These are phyloP conservation scores for Betula pendula DNA, from an alignment of 306 rosid species.

Conservation along the genomic window DNA sequence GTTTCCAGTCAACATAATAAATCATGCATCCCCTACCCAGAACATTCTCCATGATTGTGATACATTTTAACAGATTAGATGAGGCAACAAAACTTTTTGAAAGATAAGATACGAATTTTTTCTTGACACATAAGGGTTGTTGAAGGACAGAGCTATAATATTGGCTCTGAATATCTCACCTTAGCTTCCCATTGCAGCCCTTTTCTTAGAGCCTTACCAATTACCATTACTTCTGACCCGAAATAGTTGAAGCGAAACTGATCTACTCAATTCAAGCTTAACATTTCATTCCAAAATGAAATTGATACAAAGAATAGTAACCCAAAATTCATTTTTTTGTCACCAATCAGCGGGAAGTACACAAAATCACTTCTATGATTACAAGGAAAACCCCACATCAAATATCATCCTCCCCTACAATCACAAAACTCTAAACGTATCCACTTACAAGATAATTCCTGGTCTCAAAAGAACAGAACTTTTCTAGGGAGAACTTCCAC, in stretches of 20 bases:
- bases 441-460: neutral
- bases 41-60: neutral
- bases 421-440: neutral
- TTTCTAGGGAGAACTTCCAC: neutral
- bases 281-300: neutral
- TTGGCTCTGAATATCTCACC: neutral
- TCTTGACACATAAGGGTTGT: neutral
- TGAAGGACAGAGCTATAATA: neutral
- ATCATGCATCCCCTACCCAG: neutral
- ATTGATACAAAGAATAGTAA: too few relatives aligned
- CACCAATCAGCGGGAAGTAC: too few relatives aligned
- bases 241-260: neutral
- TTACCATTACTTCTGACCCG: neutral
- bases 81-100: neutral
- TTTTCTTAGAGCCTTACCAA: neutral
- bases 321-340: too few relatives aligned
- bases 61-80: neutral
- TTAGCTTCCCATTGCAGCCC: neutral
- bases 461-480: neutral
- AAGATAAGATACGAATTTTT: neutral
- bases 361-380: neutral
- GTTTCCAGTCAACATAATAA: neutral
- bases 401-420: neutral
- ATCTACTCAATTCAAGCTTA: neutral
- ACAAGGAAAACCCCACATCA: neutral